These are phyloP conservation scores for Aureobasidium sp. DNA, from an alignment of 2,329 filamentous ascomycete species.

Conservation along the genomic window DNA sequence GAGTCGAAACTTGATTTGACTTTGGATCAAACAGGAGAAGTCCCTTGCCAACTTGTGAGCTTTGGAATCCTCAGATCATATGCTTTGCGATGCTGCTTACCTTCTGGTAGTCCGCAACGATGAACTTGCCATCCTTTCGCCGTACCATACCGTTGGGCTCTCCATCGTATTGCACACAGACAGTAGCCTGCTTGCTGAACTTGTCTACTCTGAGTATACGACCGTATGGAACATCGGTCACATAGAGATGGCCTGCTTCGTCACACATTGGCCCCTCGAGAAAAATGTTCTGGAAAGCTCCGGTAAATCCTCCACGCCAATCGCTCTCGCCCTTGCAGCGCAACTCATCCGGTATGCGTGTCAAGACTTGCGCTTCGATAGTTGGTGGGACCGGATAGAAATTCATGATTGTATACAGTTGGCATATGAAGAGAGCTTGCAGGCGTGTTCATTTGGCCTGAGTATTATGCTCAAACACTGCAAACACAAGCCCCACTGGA, in stretches of 20 bases:
- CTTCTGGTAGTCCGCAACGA: conserved; percentile 40
- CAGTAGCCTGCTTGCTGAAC: conserved; percentile 24
- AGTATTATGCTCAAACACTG: background rate
- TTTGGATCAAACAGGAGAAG: conserved; percentile 32
- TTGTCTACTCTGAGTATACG: conserved; percentile 32
- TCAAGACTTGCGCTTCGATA: conserved; percentile 32
- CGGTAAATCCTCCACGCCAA: conserved; percentile 34
- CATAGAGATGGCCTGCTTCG: conserved; percentile 30
- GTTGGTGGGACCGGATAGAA: conserved; percentile 30
- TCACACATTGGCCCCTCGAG: conserved; percentile 35
- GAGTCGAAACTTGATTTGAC: conserved; percentile 24
- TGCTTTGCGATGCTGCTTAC: conserved; percentile 19
- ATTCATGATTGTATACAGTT: conserved; percentile 24
- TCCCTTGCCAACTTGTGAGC: conserved; percentile 31
- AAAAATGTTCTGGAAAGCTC: conserved; percentile 34
- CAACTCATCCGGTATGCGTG: conserved; percentile 32
- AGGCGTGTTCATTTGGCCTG: background rate
- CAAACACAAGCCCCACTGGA: background rate
- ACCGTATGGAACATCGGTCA: conserved; percentile 37
- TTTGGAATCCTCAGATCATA: no score
- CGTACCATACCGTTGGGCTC: conserved; percentile 37
- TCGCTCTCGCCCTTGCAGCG: conserved; percentile 27
- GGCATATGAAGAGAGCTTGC: background rate
- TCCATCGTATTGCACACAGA: conserved; percentile 34
- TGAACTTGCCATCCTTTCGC: conserved; percentile 28